phyloP scores from a whole-genome alignment of 192 early-diverging fungal genomes.

The Coemansia asiatica region DNA sequence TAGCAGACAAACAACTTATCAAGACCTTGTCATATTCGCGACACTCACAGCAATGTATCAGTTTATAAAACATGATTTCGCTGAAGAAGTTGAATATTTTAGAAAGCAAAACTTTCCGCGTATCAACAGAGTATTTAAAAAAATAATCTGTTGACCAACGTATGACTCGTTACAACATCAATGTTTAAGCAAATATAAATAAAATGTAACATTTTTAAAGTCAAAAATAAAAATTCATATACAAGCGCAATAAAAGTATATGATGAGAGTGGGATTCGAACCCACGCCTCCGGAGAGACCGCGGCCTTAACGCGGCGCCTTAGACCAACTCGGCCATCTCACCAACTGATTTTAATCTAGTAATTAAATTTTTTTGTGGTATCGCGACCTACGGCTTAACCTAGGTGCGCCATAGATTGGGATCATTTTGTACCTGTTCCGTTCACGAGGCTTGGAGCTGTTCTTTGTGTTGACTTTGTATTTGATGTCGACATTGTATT shows the following conservation, averaged over 20 bases:
- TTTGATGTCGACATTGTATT: too few relatives aligned
- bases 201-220: not conserved
- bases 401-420: too few relatives aligned
- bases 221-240: not conserved
- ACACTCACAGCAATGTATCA: not conserved
- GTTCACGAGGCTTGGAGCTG: too few relatives aligned
- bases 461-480: too few relatives aligned
- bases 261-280: conserved; percentile 23
- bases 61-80: not conserved
- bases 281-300: conserved; percentile 19
- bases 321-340: conserved; percentile 25
- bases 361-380: too few relatives aligned
- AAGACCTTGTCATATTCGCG: conserved; percentile 23
- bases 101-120: conserved; percentile 14
- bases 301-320: conserved; percentile 23
- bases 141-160: conserved; percentile 2
- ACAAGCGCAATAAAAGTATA: not conserved
- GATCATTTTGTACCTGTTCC: too few relatives aligned
- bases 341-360: too few relatives aligned
- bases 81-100: conserved; percentile 12
- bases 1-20: conserved; percentile 35
- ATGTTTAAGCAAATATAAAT: not conserved
- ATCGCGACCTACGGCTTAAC: too few relatives aligned
- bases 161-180: conserved; percentile 1
- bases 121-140: conserved; percentile 16